Evolutionary conservation across 202 grass and related monocot species (phyloP), one percentile per base, ranked within the genome.

Genomic region (Bolboschoenoplectus hybrid): DNA sequence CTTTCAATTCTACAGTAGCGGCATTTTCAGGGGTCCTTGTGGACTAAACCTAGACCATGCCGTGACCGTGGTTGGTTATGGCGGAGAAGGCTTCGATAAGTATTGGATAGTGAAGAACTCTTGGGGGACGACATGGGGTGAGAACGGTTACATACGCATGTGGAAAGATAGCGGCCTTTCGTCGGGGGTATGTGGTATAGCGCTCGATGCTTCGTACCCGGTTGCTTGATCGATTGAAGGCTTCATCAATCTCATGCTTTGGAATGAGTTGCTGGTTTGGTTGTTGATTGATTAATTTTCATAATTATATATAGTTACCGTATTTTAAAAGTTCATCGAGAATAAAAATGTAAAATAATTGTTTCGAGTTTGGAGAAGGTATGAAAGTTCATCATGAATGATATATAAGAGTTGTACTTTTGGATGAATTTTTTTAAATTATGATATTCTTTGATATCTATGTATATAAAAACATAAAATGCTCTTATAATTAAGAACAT

Each of bases 31-130:
- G 1, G 87, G 87, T 3, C 87, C 87, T 17, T 89, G 87, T 0
- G 51, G 51, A 3, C n/a, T 46, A 0, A 50, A 57, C 1, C 73
- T 56, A 0, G 9, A 62, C 32, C 85, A 89, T 44, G 46, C 49
- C 6, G 46, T 89, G 19, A 20, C 84, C 12, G 46, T 58, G 9
- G 58, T 89, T 2, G 85, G 88, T 6, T 89, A 89, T 41, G 69
- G 73, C 20, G 12, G 5, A 9, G 62, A 89, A 10, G 63, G 75
- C 26, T 35, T 20, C 26, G 36, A 6, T 0, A 86, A 82, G 14
- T 89, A 86, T 44, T 89, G 88, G 87, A 88, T 85, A 12, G 47
- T 84, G 19, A 88, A 72, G 55, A 89, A 86, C 66, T 89, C 88
- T 1, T 89, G 88, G 88, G 45, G 88, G 5, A 60, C 17, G 0